Percentiles rank a stretch among this genome's conserved stretches.
These are phyloP conservation scores for Cryphonectria nitschkei DNA, from an alignment of 2,329 filamentous ascomycete species.

Conservation along the genomic window DNA sequence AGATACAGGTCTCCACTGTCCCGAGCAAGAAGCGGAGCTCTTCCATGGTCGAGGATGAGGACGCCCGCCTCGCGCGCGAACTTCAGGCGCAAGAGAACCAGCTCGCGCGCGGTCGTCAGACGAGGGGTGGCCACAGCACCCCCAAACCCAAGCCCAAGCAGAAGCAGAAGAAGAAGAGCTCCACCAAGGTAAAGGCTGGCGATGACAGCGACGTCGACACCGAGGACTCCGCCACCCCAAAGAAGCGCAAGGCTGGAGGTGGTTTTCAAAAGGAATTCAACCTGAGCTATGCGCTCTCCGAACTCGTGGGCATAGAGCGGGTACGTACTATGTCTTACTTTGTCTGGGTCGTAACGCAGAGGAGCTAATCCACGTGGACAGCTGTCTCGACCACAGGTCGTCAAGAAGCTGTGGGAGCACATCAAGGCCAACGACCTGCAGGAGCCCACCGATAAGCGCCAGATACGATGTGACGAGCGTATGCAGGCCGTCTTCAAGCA, in stretches of 20 bases:
- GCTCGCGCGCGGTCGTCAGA: conserved; percentile 60
- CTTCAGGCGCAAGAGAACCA: conserved; percentile 92
- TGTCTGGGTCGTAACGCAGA: conserved; percentile 1
- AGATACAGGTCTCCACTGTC: conserved; percentile 55
- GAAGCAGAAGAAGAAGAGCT: conserved; percentile 65
- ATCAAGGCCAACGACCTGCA: conserved; percentile 89
- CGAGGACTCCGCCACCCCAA: conserved; percentile 60
- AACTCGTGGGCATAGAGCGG: conserved; percentile 70
- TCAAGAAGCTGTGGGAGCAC: conserved; percentile 95
- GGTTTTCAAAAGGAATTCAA: conserved; percentile 90
- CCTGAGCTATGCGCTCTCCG: conserved; percentile 70
- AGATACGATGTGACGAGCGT: conserved; percentile 89
- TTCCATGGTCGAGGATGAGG: conserved; percentile 67
- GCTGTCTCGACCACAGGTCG: conserved; percentile 91
- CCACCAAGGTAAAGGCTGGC: conserved; percentile 73
- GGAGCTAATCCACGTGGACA: conserved; percentile 44
- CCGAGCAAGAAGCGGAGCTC: conserved; percentile 70
- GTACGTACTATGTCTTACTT: conserved; percentile 47
- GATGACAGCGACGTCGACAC: conserved; percentile 79
- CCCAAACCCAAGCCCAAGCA: conserved; percentile 48
- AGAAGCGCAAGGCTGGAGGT: conserved; percentile 82
- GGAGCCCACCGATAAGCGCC: conserved; percentile 87
- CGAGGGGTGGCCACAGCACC: conserved; percentile 76
- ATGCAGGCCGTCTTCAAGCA: conserved; percentile 93
- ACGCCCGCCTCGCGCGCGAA: conserved; percentile 84